phyloP scores from a whole-genome alignment of 2,329 filamentous ascomycete genomes.

The Verticillium dahliae region DNA sequence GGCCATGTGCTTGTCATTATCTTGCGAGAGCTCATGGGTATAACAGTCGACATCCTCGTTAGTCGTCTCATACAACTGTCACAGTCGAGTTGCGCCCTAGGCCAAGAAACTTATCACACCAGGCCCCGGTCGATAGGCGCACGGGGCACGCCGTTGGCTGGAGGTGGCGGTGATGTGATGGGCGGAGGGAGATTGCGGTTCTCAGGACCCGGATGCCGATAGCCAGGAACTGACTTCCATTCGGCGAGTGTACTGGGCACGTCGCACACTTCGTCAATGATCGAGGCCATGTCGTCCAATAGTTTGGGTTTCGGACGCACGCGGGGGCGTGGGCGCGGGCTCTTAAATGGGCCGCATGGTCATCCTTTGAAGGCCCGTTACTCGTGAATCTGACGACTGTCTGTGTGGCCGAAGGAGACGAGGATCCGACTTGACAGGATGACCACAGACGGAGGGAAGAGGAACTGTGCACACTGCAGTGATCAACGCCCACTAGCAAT shows the following conservation, averaged over 20 bases:
- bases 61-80: not conserved
- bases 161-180: slow-evolving; percentile 9
- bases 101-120: not conserved
- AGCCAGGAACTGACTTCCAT: not conserved
- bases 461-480: not conserved
- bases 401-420: not conserved
- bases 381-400: not conserved
- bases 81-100: not conserved
- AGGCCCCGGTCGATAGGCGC: slow-evolving; percentile 14
- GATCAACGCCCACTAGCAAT: not conserved
- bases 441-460: not conserved
- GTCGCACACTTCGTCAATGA: not conserved
- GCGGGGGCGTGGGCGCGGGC: not conserved
- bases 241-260: not conserved
- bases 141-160: slow-evolving; percentile 12
- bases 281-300: not conserved
- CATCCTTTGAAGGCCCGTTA: not conserved
- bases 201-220: not conserved
- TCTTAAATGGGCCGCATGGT: not conserved
- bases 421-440: not conserved
- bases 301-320: not conserved
- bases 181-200: not conserved
- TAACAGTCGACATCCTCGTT: not conserved
- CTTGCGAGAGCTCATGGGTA: not conserved
- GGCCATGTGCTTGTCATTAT: not conserved